phyloP scores from a whole-genome alignment of 805 yeast species.

The Pichia cephalocereana region DNA sequence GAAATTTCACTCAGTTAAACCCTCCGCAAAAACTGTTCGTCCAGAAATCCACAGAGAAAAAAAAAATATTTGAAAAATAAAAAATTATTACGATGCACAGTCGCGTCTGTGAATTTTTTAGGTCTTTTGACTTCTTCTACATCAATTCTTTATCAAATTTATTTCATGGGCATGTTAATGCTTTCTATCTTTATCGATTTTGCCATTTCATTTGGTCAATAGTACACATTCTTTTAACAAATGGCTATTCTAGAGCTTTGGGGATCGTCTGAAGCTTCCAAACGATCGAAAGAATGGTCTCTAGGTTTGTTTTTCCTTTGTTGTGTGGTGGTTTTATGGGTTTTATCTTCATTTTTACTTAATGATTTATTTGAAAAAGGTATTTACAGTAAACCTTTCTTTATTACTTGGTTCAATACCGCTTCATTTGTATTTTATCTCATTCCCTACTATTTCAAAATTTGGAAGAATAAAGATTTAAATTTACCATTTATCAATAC shows the following conservation, averaged over 20 bases:
- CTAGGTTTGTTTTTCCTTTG: constrained; percentile 66
- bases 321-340: constrained; percentile 84
- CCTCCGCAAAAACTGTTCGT: too few relatives aligned
- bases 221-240: not conserved
- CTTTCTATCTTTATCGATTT: too few relatives aligned
- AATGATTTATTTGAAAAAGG: constrained; percentile 65
- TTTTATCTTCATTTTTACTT: constrained; percentile 75
- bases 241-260: not conserved
- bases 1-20: too few relatives aligned
- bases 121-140: too few relatives aligned
- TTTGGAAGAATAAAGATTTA: constrained; percentile 7
- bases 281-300: constrained; percentile 44
- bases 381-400: constrained; percentile 75
- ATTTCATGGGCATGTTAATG: too few relatives aligned
- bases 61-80: too few relatives aligned
- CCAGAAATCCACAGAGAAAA: too few relatives aligned
- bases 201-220: not conserved
- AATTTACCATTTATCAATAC: not conserved
- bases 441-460: constrained; percentile 37
- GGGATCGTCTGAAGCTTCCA: not conserved
- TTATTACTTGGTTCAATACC: constrained; percentile 88
- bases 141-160: too few relatives aligned
- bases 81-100: too few relatives aligned
- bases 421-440: constrained; percentile 74
- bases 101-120: too few relatives aligned